Evolutionary conservation across 495 filamentous ascomycete genomes (phyloP).

Genomic region (Lasiosphaeriaceae sp.): DNA sequence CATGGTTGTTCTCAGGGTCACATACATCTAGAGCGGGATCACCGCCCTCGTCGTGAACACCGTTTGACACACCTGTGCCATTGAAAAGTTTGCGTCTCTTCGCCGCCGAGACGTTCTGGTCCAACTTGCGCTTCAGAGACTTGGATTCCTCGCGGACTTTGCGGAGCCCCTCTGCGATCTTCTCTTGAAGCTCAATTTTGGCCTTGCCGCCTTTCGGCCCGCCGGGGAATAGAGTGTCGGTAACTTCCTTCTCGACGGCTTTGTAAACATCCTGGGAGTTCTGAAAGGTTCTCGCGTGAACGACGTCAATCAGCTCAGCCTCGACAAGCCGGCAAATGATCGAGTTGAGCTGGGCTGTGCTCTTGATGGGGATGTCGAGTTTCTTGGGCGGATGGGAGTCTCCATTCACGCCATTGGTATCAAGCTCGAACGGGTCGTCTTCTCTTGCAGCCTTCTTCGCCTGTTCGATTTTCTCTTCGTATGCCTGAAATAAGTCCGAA

Average conservation of each 20-base stretch:
- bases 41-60: slow-evolving; percentile 32
- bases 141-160: slow-evolving; percentile 43
- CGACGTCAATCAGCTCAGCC: slow-evolving; percentile 42
- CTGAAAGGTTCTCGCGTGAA: slow-evolving; percentile 35
- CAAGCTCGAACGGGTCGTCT: slow-evolving; percentile 9
- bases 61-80: slow-evolving; percentile 30
- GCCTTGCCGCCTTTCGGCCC: slow-evolving; percentile 52
- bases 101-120: slow-evolving; percentile 33
- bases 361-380: slow-evolving; percentile 21
- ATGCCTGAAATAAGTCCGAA: slow-evolving; percentile 57
- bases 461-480: slow-evolving; percentile 32
- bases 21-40: slow-evolving; percentile 37
- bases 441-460: slow-evolving; percentile 18
- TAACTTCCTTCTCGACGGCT: slow-evolving; percentile 39
- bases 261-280: slow-evolving; percentile 35
- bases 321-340: slow-evolving; percentile 42
- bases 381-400: slow-evolving; percentile 18
- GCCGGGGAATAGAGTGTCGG: slow-evolving; percentile 32
- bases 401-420: slow-evolving; percentile 22
- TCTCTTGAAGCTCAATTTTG: slow-evolving; percentile 48
- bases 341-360: slow-evolving; percentile 32
- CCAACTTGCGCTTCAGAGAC: slow-evolving; percentile 47
- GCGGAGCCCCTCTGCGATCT: slow-evolving; percentile 51
- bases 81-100: slow-evolving; percentile 44
- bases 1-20: slow-evolving; percentile 3